phyloP scores from a whole-genome alignment of 352 stramenopile genomes.

The Thraustochytrium sp. region DNA sequence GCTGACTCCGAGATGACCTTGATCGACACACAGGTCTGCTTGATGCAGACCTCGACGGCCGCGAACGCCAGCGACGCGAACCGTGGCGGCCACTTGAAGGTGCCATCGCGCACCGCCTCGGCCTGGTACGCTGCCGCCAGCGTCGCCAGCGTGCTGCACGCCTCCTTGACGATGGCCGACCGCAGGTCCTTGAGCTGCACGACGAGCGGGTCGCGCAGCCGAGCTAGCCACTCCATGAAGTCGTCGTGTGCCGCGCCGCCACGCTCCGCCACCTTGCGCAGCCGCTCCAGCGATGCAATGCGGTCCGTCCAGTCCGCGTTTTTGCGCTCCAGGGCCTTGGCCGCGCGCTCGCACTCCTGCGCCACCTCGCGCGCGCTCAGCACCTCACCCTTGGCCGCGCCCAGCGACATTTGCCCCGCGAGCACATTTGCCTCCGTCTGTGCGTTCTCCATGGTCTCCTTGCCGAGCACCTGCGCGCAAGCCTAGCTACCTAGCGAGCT shows the following conservation, averaged over 20 bases:
- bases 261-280: neutral
- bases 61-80: neutral
- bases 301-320: conserved; percentile 18
- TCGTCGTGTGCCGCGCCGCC: neutral
- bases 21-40: conserved; percentile 19
- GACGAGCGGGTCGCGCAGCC: neutral
- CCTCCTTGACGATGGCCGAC: conserved; percentile 35
- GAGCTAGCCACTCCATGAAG: neutral
- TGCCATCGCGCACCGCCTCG: neutral
- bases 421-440: no score
- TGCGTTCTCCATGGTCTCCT: no score
- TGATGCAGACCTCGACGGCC: neutral
- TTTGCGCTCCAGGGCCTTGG: neutral
- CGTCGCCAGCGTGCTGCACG: neutral
- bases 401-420: no score
- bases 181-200: neutral
- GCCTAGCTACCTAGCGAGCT: no score
- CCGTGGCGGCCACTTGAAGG: neutral
- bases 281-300: neutral
- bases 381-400: no score
- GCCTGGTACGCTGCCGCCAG: neutral
- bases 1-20: conserved; percentile 37
- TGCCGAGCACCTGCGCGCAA: no score
- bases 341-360: neutral
- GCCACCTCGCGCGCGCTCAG: neutral